These are phyloP conservation scores for Aaosphaeria arxii DNA, from an alignment of 2,329 filamentous ascomycete genomes.

Conservation along the genomic window DNA sequence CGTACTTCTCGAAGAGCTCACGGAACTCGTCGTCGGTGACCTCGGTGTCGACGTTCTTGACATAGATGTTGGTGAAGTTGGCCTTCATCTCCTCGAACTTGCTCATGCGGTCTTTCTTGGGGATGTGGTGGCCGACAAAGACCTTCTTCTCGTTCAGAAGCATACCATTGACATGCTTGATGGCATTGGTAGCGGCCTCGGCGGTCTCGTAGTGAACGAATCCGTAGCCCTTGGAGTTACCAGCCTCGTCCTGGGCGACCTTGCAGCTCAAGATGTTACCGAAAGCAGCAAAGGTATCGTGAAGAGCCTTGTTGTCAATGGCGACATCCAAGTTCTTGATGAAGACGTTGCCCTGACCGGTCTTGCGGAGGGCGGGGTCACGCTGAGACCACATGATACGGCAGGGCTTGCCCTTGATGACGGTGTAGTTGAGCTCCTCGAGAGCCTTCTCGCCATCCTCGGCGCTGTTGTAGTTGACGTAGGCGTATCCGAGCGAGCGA, in stretches of 20 bases:
- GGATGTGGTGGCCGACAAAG: constrained; percentile 97
- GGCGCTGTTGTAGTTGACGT: constrained; percentile 99
- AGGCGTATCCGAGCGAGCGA: constrained; percentile 97
- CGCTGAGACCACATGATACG: constrained; percentile 99
- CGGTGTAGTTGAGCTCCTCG: constrained; percentile 98
- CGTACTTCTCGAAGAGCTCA: constrained; percentile 84
- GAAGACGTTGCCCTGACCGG: constrained; percentile 98
- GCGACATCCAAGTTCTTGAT: constrained; percentile 99
- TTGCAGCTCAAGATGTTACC: constrained; percentile 99
- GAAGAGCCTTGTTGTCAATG: constrained; percentile 99
- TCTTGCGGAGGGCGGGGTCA: constrained; percentile 98
- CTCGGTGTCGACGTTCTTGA: constrained; percentile 92
- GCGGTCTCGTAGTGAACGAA: constrained; percentile 99
- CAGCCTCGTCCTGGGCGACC: constrained; percentile 95
- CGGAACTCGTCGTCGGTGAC: constrained; percentile 93
- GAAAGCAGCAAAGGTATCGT: constrained; percentile 97
- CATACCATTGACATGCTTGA: constrained; percentile 99
- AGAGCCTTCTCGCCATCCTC: constrained; percentile 95
- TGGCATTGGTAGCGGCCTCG: constrained; percentile 92
- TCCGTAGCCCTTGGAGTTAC: constrained; percentile 96
- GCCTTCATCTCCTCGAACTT: constrained; percentile 99
- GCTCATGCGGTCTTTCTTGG: constrained; percentile 99
- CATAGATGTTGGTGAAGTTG: constrained; percentile 99
- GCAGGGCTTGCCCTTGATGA: constrained; percentile 98
- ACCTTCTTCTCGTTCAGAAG: constrained; percentile 99